Percentiles rank a stretch among this genome's conserved stretches.
Conservation (phyloP, 192 early-diverging fungal genomes). For the Nowakowskiella sp. region DNA sequence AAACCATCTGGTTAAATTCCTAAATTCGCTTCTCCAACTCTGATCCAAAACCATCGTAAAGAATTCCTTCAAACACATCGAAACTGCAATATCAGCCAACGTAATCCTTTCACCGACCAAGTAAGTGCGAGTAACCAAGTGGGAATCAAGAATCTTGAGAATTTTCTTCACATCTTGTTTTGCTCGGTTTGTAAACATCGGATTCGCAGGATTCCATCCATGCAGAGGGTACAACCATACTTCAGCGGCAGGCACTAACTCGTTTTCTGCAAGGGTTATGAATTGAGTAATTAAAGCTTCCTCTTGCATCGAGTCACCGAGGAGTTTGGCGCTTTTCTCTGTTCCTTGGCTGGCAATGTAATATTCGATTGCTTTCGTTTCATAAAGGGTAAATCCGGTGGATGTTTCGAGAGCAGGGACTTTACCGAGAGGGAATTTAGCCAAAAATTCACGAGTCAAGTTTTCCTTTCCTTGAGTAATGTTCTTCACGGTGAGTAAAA, state of each 20-base stretch:
- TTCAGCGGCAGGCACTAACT: neutral
- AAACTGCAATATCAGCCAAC: neutral
- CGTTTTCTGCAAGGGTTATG: neutral
- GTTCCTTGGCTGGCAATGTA: constrained; percentile 55
- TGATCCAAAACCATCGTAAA: neutral
- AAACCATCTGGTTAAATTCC: neutral
- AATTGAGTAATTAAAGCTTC: neutral
- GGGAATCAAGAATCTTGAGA: neutral
- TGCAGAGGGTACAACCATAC: neutral
- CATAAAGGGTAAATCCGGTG: constrained; percentile 53
- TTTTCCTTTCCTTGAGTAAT: neutral
- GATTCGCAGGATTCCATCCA: neutral
- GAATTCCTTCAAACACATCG: neutral
- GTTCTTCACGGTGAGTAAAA: neutral
- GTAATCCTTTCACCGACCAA: neutral
- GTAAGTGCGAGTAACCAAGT: neutral
- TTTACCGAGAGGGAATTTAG: constrained; percentile 78
- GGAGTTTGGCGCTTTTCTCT: too few relatives aligned
- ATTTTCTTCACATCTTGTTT: neutral
- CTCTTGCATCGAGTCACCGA: too few relatives aligned
- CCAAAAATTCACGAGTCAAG: constrained; percentile 54
- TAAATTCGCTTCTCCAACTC: neutral
- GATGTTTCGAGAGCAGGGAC: constrained; percentile 66
- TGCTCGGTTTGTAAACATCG: neutral
- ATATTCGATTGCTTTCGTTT: constrained; percentile 78